A percentile compares a stretch with the other conserved stretches of the same genome.
These are phyloP conservation scores for Phytophthora multivora DNA, from an alignment of 352 stramenopile genomes.

Conservation along the genomic window DNA sequence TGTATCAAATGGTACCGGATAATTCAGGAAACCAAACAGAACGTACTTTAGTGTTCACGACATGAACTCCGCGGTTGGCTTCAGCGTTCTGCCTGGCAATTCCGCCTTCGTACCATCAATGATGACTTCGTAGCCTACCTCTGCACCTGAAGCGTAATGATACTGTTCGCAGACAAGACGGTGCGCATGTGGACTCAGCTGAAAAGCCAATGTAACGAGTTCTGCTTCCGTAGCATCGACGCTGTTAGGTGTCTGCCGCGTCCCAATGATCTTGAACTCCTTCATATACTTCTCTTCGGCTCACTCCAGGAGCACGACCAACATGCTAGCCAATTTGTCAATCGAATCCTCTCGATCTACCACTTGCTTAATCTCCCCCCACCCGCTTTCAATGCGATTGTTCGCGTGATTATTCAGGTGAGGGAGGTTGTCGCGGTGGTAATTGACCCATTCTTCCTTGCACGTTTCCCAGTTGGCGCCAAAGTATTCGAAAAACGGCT, in stretches of 20 bases:
- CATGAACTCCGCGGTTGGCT: not conserved
- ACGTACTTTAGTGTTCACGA: conserved; percentile 3
- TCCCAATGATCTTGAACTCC: conserved; percentile 3
- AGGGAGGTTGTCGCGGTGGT: not conserved
- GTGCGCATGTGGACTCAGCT: conserved; percentile 11
- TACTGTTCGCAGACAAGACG: conserved; percentile 9
- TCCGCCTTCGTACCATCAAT: conserved; percentile 1
- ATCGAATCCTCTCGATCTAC: not conserved
- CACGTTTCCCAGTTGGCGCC: conserved; percentile 9
- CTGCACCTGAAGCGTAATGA: not conserved
- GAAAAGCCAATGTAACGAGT: conserved; percentile 2
- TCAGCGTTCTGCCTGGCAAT: not conserved
- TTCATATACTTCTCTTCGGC: conserved; percentile 14
- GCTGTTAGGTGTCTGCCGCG: not conserved
- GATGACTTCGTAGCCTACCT: not conserved
- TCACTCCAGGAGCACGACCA: conserved; percentile 23
- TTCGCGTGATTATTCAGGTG: not conserved
- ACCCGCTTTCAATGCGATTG: not conserved
- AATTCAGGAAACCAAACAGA: not conserved
- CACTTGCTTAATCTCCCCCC: not conserved
- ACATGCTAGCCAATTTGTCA: not conserved
- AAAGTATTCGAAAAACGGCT: conserved; percentile 12
- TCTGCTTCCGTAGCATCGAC: conserved; percentile 9
- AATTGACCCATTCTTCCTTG: conserved; percentile 12
- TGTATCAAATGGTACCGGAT: conserved; percentile 5